These are phyloP conservation scores for Lactarius evosmus DNA, from an alignment of 768 basidiomycete genomes.

Conservation along the genomic window DNA sequence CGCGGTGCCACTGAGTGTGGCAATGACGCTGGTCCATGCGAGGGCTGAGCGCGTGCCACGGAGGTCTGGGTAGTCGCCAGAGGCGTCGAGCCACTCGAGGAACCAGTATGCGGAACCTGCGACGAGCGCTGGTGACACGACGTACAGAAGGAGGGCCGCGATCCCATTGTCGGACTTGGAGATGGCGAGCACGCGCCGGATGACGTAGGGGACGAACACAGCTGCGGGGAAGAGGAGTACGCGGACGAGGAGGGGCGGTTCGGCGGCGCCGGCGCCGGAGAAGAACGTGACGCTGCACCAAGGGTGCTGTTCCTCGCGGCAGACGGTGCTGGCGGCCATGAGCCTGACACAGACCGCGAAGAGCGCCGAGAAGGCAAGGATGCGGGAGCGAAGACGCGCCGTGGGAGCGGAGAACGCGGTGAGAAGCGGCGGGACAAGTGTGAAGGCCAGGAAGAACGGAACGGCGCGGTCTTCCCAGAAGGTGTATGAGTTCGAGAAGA, in stretches of 20 bases:
- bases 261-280: constrained; percentile 62
- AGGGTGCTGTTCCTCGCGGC: constrained; percentile 91
- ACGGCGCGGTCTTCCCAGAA: constrained; percentile 92
- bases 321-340: constrained; percentile 82
- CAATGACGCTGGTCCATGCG: constrained; percentile 51
- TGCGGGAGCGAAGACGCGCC: constrained; percentile 64
- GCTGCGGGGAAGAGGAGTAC: constrained; percentile 56
- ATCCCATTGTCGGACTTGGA: constrained; percentile 75
- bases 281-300: constrained; percentile 91
- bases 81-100: constrained; percentile 73
- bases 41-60: constrained; percentile 56
- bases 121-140: constrained; percentile 57
- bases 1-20: constrained; percentile 50
- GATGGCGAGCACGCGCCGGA: constrained; percentile 55
- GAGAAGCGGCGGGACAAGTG: constrained; percentile 56
- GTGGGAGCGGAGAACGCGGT: constrained; percentile 67
- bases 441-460: constrained; percentile 68
- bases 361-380: constrained; percentile 66
- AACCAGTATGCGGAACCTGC: constrained; percentile 70
- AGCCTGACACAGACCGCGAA: constrained; percentile 68
- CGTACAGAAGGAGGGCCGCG: constrained; percentile 60
- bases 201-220: constrained; percentile 51
- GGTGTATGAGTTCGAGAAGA: constrained; percentile 94
- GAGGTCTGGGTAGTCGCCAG: constrained; percentile 44
- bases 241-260: constrained; percentile 60